phyloP scores from a whole-genome alignment of 2,329 filamentous ascomycete genomes.

The Fusarium globosum region DNA sequence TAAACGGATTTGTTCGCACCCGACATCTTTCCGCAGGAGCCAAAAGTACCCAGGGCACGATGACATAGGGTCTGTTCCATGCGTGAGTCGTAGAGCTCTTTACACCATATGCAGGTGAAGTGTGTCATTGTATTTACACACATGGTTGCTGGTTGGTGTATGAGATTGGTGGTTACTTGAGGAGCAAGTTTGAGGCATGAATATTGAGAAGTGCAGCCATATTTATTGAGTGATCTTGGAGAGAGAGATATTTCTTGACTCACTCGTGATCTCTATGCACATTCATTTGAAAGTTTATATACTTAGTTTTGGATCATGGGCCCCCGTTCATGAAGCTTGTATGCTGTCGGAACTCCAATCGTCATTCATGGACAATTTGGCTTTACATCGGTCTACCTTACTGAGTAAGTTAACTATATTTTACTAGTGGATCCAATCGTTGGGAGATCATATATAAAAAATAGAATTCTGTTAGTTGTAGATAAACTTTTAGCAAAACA shows the following conservation, averaged over 20 bases:
- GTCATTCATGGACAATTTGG: neutral
- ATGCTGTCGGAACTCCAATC: neutral
- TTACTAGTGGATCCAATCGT: neutral
- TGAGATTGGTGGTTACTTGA: neutral
- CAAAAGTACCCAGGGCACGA: neutral
- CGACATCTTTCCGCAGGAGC: neutral
- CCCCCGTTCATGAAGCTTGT: neutral
- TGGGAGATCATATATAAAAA: accelerated
- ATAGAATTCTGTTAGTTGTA: neutral
- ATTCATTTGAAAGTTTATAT: neutral
- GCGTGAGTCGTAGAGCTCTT: neutral
- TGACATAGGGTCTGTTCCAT: neutral
- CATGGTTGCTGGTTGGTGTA: neutral
- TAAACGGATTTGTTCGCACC: neutral
- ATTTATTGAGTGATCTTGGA: neutral
- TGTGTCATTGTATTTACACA: neutral
- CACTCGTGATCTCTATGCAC: neutral
- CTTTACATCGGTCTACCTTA: neutral
- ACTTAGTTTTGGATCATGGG: neutral
- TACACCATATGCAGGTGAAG: neutral
- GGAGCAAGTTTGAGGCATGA: neutral
- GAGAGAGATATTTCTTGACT: neutral
- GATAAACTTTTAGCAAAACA: neutral
- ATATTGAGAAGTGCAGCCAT: neutral
- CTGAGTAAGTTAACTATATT: neutral